Conservation (phyloP, 2,329 filamentous ascomycete genomes). For the Colletotrichum orbiculare region DNA sequence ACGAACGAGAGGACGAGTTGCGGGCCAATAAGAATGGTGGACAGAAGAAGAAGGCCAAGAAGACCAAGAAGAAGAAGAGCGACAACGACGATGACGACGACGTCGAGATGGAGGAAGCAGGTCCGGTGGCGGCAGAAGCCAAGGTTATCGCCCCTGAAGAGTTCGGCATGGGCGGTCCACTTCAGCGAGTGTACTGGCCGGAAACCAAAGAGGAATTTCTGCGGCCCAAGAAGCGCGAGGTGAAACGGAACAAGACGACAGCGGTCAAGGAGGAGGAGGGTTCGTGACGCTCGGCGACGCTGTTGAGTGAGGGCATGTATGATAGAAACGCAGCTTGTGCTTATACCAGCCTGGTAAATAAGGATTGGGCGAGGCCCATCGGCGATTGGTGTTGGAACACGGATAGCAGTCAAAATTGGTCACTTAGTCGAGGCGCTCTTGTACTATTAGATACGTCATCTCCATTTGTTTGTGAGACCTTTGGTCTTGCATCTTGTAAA, state of each 20-base stretch:
- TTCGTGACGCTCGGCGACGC: background rate
- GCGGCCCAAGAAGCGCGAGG: conserved; percentile 78
- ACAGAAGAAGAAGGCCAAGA: conserved; percentile 52
- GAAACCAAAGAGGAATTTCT: conserved; percentile 92
- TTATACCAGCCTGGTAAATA: background rate
- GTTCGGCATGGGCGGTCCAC: conserved; percentile 85
- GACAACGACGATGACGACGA: conserved; percentile 50
- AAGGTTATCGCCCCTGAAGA: conserved; percentile 72
- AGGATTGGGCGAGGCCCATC: background rate
- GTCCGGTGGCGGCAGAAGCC: conserved; percentile 50
- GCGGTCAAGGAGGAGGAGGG: conserved; percentile 44
- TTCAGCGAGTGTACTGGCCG: conserved; percentile 90
- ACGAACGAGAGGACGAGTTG: conserved; percentile 82
- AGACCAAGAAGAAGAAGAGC: conserved; percentile 49
- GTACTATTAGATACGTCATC: too few species aligned
- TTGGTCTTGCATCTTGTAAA: too few species aligned
- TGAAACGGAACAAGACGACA: conserved; percentile 64
- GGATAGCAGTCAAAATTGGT: too few species aligned
- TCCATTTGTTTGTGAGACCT: too few species aligned
- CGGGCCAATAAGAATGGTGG: conserved; percentile 59
- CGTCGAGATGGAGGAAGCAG: conserved; percentile 52
- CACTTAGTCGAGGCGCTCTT: too few species aligned
- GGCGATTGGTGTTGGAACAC: background rate
- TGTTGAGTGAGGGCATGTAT: background rate
- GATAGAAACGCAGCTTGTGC: background rate